These are phyloP conservation scores for Rhizopogon hawkerae DNA, from an alignment of 1,284 basidiomycete genomes.

Conservation along the genomic window DNA sequence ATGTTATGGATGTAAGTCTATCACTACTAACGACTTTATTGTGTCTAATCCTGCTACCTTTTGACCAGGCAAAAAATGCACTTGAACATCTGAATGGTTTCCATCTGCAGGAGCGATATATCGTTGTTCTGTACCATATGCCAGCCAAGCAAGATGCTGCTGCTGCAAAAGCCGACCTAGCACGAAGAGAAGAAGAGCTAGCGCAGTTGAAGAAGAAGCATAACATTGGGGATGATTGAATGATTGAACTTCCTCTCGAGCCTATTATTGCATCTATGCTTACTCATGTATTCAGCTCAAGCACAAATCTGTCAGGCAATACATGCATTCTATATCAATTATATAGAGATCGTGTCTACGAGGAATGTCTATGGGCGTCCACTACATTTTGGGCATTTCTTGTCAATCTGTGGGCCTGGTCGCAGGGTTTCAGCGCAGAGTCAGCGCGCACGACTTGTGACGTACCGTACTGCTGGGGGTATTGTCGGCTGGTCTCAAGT, in stretches of 20 bases:
- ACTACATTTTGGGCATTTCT: constrained; percentile 25
- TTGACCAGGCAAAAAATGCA: constrained; percentile 80
- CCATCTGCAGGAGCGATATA: constrained; percentile 96
- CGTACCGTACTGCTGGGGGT: constrained; percentile 58
- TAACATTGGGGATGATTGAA: constrained; percentile 70
- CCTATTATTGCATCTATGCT: constrained; percentile 2
- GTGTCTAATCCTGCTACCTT: constrained; percentile 12
- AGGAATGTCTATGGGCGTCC: constrained; percentile 13
- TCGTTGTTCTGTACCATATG: constrained; percentile 97
- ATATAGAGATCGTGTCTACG: constrained; percentile 5
- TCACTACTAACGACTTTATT: not conserved
- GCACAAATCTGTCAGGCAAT: constrained; percentile 7
- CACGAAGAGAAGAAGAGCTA: constrained; percentile 86
- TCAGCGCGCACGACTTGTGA: constrained; percentile 1
- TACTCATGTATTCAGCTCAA: constrained; percentile 1
- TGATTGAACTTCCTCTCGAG: constrained; percentile 31
- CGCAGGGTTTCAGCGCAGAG: constrained; percentile 38
- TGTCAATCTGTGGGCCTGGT: constrained; percentile 28
- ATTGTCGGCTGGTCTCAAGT: constrained; percentile 43
- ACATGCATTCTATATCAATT: constrained; percentile 1
- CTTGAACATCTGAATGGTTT: constrained; percentile 97
- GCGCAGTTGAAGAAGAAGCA: constrained; percentile 82
- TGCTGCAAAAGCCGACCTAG: constrained; percentile 87
- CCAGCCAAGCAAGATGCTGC: constrained; percentile 90
- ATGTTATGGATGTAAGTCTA: constrained; percentile 78